Conservation (phyloP, 768 basidiomycete genomes). For the Russula griseocarnosa region DNA sequence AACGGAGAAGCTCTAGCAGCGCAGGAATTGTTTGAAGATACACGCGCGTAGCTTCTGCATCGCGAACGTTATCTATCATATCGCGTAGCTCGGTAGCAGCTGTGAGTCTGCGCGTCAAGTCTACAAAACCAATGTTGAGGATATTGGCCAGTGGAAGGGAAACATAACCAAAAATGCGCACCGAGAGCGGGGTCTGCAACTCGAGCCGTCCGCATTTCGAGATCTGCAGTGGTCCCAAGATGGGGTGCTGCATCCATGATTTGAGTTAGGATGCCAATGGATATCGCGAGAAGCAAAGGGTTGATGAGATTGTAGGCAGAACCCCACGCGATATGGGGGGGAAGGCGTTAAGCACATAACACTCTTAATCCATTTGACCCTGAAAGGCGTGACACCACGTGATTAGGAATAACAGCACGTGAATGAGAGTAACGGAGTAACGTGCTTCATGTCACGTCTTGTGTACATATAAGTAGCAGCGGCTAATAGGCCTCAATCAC, state of each 20-base stretch:
- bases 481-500: no score
- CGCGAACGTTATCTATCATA: constrained; percentile 73
- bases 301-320: constrained; percentile 1
- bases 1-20: constrained; percentile 65
- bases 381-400: constrained; percentile 22
- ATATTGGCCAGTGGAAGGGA: constrained; percentile 7
- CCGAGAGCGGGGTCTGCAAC: constrained; percentile 75
- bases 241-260: constrained; percentile 45
- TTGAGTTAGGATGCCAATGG: background rate
- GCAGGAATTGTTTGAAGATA: constrained; percentile 71
- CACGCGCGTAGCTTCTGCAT: constrained; percentile 65
- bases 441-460: background rate
- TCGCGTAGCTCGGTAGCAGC: constrained; percentile 79
- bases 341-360: background rate
- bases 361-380: constrained; percentile 15
- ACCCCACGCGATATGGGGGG: constrained; percentile 13
- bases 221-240: constrained; percentile 49
- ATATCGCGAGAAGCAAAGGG: background rate
- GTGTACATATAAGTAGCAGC: no score
- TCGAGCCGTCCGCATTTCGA: constrained; percentile 66
- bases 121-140: constrained; percentile 36
- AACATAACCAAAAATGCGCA: constrained; percentile 32
- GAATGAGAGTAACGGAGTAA: background rate
- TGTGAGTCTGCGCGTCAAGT: constrained; percentile 63
- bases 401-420: constrained; percentile 13